These are phyloP conservation scores for Calycina marina DNA, from an alignment of 2,329 filamentous ascomycete species.

Conservation along the genomic window DNA sequence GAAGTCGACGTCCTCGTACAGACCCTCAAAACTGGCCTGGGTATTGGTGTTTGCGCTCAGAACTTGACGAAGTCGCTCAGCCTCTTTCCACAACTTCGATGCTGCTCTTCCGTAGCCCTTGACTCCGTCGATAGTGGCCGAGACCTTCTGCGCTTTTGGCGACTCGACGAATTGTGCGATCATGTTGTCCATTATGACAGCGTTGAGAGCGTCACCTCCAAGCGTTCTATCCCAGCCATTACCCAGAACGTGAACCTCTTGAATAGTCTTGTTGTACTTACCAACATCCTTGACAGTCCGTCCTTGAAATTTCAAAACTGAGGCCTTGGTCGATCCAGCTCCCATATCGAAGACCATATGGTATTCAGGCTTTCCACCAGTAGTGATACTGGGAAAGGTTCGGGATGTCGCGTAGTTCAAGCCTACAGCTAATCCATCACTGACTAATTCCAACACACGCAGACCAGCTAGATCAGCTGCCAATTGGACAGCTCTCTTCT, in stretches of 20 bases:
- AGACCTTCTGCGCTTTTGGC: slow-evolving; percentile 48
- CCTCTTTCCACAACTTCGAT: slow-evolving; percentile 85
- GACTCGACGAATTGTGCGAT: slow-evolving; percentile 62
- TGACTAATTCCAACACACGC: slow-evolving; percentile 71
- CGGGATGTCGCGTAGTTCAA: slow-evolving; percentile 89
- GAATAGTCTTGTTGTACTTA: slow-evolving; percentile 89
- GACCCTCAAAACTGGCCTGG: slow-evolving; percentile 65
- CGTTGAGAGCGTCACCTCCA: slow-evolving; percentile 80
- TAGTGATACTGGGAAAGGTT: slow-evolving; percentile 71
- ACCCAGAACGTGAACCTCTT: slow-evolving; percentile 83
- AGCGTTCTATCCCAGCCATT: slow-evolving; percentile 80
- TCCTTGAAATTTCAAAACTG: slow-evolving; percentile 78
- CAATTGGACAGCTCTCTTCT: slow-evolving; percentile 72
- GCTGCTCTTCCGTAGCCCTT: slow-evolving; percentile 68
- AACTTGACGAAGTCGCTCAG: slow-evolving; percentile 73
- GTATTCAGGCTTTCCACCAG: slow-evolving; percentile 75
- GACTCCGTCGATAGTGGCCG: slow-evolving; percentile 47
- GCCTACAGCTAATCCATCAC: slow-evolving; percentile 82
- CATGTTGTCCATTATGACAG: slow-evolving; percentile 81
- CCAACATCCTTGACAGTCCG: slow-evolving; percentile 81
- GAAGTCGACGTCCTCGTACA: slow-evolving; percentile 89
- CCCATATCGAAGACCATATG: slow-evolving; percentile 98
- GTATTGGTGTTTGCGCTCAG: slow-evolving; percentile 87
- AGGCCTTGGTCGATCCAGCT: slow-evolving; percentile 83
- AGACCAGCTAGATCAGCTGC: slow-evolving; percentile 81